phyloP scores from a whole-genome alignment of 73 alveolate species.

The Tetrahymena borealis region DNA sequence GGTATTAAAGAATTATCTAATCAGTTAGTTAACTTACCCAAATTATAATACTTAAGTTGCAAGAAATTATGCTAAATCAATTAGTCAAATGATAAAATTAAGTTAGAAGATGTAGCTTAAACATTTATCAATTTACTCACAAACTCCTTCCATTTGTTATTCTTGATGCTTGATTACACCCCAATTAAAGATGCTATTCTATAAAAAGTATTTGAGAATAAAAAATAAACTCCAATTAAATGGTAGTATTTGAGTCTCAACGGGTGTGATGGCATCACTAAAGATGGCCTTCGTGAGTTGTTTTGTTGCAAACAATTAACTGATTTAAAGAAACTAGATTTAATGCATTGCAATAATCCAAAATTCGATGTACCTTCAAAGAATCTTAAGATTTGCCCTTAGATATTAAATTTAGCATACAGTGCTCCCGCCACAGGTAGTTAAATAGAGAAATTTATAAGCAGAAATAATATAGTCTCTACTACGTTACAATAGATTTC shows the following conservation, averaged over 20 bases:
- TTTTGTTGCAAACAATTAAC: not conserved
- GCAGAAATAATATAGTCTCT: not conserved
- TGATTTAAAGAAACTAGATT: not conserved
- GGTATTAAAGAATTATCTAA: not conserved
- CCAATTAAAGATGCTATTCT: not conserved
- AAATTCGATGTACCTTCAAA: not conserved
- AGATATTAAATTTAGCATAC: not conserved
- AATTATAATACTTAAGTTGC: not conserved
- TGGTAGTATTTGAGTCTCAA: not conserved
- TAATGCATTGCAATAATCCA: not conserved
- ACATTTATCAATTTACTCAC: not conserved
- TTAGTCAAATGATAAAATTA: not conserved
- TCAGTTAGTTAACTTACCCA: not conserved
- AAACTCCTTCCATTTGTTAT: not conserved
- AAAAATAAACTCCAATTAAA: not conserved
- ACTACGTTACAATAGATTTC: not conserved
- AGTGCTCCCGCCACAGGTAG: not conserved
- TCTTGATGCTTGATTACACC: not conserved
- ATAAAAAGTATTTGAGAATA: not conserved
- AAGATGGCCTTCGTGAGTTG: not conserved
- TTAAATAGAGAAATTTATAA: not conserved
- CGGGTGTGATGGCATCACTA: not conserved
- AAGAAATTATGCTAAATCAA: not conserved
- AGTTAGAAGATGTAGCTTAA: not conserved
- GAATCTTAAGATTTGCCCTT: not conserved